Base-by-base conservation (phyloP, 1,284 basidiomycete genomes). In the Ceratobasidium sp. region DNA sequence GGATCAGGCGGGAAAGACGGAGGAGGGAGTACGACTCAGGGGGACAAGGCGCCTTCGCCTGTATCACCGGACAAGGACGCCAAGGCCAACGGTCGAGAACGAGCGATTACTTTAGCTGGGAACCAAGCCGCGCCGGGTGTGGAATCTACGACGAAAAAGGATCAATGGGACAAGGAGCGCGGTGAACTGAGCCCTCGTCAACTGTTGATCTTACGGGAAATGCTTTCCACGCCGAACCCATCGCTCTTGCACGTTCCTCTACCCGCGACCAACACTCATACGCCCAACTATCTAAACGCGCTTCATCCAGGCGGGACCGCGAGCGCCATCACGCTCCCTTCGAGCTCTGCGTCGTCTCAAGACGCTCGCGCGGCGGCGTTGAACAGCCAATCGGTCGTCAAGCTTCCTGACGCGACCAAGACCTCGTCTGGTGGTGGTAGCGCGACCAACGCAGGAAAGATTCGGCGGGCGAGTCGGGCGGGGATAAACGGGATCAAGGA, bases 401-500 rank as follows among this genome's bases (percentile, higher is more conserved):
- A 59, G 42, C 65, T 66, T 20, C 61, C 75, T 1, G 61, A 64
- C 1, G n/a, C 48, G 28, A n/a, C 20, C 48, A 68, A 68, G n/a
- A 26, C 50, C 12, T 17, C 50, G 7, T 46, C 44, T 46, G 44
- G 44, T 13, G 44, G 44, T 46, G 44, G 44, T 46, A 46, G 59
- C n/a, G 70, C 46, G 3, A 42, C 67, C 20, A 77, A 48, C 13
- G 40, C 59, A n/a, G 44, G 66, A 0, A 91, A 90, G 86, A 91
- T 90, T 83, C 84, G 88, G 79, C 85, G 88, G 65, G 86, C 86
- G 50, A 89, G 88, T 74, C 82, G 88, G 79, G 81, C 92, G 75
- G 90, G 92, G 6, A 90, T 94, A 89, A 88, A 87, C 54, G 92
- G 91, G 1, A 82, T 95, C 68, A 84, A 93, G 64, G 93, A 95